Evolutionary conservation across 805 yeast species (phyloP), one percentile per base, ranked within the genome.

Genomic region (Lachancea quebecensis): DNA sequence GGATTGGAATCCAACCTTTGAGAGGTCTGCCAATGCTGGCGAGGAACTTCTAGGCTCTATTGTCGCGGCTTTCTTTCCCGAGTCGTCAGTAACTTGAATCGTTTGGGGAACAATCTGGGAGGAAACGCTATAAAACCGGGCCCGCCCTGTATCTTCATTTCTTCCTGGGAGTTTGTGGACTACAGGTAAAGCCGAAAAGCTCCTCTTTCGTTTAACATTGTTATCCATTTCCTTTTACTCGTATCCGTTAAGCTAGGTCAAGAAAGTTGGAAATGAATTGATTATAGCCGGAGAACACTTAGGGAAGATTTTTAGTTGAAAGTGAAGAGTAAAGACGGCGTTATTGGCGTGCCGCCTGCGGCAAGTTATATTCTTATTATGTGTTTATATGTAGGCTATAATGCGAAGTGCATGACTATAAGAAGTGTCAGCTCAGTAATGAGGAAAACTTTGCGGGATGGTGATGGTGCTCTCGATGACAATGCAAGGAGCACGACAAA

Each of bases 81-180:
- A 32, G 16, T 43, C 28, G 14, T 30, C 42, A 9, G n/a, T 27
- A 4, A 38, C 35, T 16, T 16, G 47, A 17, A 60, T 45, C 3
- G 59, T 55, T 35, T 62, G 65, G 4, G 66, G 65, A 9, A 60
- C 51, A 33, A 60, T 54, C 31, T 55, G 62, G 9, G 65, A 59
- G 10, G 65, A 56, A 14, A 60, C 49, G 48, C 63, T 58, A 38
- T 59, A 55, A 15, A 58, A 51, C 33, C 54, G 43, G 2, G 50
- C 31, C 25, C 52, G 44, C 25, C 41, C 21, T 3, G 31, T 27
- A 10, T 31, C 40, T 16, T 17, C 36, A 3, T 18, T 34, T 25
- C 39, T 44, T 11, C 11, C 31, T 10, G 36, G 35, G 4, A 39
- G 17, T 16, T 40, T 17, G 29, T 39, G 44, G 21, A 44, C 28